A percentile compares a stretch with the other conserved stretches of the same genome.
Conservation (phyloP, 1,139 yeast species). For the Kodamaea anthophila region DNA sequence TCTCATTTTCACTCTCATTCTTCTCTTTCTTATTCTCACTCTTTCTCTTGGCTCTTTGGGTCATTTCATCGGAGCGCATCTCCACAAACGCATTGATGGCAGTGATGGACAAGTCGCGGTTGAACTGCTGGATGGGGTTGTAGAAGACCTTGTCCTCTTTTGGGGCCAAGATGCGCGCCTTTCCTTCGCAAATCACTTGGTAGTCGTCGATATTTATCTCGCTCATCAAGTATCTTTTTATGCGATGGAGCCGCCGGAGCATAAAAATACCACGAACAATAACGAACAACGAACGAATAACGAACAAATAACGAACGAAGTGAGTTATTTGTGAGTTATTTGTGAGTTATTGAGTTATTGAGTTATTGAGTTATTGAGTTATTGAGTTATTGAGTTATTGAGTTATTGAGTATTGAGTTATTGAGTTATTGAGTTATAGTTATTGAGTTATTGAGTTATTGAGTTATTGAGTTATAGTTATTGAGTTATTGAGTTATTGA, state of each 20-base stretch:
- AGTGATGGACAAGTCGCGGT: conserved; percentile 81
- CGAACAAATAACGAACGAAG: too few relatives aligned
- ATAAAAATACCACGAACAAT: too few relatives aligned
- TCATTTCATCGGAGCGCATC: conserved; percentile 29
- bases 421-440: too few relatives aligned
- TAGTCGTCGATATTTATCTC: conserved; percentile 18
- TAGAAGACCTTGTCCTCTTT: conserved; percentile 80
- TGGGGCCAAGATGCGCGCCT: conserved; percentile 74
- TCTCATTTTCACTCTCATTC: conserved; percentile 15
- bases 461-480: too few relatives aligned
- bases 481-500: too few relatives aligned
- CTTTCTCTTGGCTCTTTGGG: conserved; percentile 18
- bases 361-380: too few relatives aligned
- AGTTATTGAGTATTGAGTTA: too few relatives aligned
- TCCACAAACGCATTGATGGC: conserved; percentile 85
- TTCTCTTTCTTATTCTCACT: conserved; percentile 21
- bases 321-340: too few relatives aligned
- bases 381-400: too few relatives aligned
- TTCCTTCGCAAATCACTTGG: conserved; percentile 66
- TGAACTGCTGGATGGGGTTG: conserved; percentile 94
- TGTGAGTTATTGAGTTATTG: too few relatives aligned
- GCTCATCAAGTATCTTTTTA: conserved; percentile 6
- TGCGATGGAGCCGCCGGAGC: conserved; percentile 5
- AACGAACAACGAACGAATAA: too few relatives aligned
- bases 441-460: too few relatives aligned